Conservation (phyloP, 108 stramenopile species). For the Cyclostephanos tholiformis region DNA sequence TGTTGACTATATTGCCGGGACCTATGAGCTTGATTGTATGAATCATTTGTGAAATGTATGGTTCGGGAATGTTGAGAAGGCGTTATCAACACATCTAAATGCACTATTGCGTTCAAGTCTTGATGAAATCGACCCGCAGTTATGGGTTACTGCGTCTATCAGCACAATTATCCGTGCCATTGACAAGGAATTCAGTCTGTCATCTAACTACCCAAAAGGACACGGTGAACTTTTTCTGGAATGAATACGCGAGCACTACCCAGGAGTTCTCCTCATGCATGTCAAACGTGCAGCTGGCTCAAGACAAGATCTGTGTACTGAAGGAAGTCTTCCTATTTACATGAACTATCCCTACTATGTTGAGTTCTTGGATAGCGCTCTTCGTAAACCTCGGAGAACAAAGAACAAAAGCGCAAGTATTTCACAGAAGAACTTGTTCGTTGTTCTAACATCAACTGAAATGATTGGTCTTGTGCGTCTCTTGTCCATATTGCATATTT, state of each 20-base stretch:
- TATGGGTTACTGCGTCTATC: slow-evolving; percentile 27
- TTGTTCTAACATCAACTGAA: slow-evolving; percentile 20
- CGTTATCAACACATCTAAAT: slow-evolving; percentile 16
- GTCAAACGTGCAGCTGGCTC: slow-evolving; percentile 35
- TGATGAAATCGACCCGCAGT: slow-evolving; percentile 29
- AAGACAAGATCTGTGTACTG: slow-evolving; percentile 31
- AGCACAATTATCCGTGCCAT: slow-evolving; percentile 14
- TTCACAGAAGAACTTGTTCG: slow-evolving; percentile 26
- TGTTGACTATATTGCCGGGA: neutral
- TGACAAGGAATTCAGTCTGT: slow-evolving; percentile 38
- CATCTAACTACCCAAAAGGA: slow-evolving; percentile 37
- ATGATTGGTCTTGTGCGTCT: slow-evolving; percentile 32
- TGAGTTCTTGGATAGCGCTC: slow-evolving; percentile 29
- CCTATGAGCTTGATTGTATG: slow-evolving; percentile 27
- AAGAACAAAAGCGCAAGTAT: slow-evolving; percentile 13
- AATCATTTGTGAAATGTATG: slow-evolving; percentile 31
- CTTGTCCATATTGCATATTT: slow-evolving; percentile 27
- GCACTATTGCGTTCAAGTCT: slow-evolving; percentile 5
- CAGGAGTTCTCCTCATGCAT: slow-evolving; percentile 24
- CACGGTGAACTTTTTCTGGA: slow-evolving; percentile 22
- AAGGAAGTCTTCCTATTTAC: slow-evolving; percentile 1
- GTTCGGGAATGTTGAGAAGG: slow-evolving; percentile 23
- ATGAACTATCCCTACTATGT: slow-evolving; percentile 18
- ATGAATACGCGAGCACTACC: slow-evolving; percentile 20
- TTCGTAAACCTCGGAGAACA: slow-evolving; percentile 7